Percentiles rank a stretch among this genome's conserved stretches.
These are phyloP conservation scores for Saccharomyces uvarum DNA, from an alignment of 1,139 yeast genomes.

Conservation along the genomic window DNA sequence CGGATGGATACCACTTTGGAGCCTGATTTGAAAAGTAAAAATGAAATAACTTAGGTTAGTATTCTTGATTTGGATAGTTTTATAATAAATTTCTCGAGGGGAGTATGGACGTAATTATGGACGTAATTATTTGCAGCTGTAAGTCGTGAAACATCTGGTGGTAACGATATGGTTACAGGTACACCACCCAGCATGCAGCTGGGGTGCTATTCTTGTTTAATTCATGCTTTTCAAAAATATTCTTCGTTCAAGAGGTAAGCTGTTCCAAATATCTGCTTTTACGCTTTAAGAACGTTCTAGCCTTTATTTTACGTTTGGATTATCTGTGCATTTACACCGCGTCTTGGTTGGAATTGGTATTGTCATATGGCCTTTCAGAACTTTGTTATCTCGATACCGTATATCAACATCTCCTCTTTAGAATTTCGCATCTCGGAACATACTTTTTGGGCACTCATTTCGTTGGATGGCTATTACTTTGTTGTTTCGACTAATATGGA, in stretches of 20 bases:
- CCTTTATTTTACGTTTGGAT: background rate
- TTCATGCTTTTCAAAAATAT: too few species aligned
- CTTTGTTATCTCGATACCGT: background rate
- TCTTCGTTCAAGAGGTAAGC: background rate
- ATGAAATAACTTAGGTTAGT: constrained; percentile 13
- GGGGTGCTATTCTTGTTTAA: too few species aligned
- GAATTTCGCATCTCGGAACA: constrained; percentile 11
- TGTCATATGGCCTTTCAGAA: constrained; percentile 2
- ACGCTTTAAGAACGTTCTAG: background rate
- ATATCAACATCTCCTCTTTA: background rate
- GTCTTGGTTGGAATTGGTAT: background rate
- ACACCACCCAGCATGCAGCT: background rate
- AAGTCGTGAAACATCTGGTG: background rate
- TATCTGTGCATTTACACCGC: background rate
- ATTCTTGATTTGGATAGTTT: constrained; percentile 7
- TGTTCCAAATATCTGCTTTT: background rate
- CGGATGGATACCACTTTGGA: constrained; percentile 95
- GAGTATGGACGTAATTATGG: background rate
- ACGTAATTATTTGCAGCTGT: background rate
- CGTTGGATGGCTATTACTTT: constrained; percentile 19
- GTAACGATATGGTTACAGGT: background rate
- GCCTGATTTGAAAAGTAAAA: constrained; percentile 36
- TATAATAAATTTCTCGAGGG: constrained; percentile 9
- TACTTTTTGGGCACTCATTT: constrained; percentile 33
- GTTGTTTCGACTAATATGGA: constrained; percentile 6